Base-by-base conservation (phyloP, 768 basidiomycete species). In the Boletus eberwhitei region DNA sequence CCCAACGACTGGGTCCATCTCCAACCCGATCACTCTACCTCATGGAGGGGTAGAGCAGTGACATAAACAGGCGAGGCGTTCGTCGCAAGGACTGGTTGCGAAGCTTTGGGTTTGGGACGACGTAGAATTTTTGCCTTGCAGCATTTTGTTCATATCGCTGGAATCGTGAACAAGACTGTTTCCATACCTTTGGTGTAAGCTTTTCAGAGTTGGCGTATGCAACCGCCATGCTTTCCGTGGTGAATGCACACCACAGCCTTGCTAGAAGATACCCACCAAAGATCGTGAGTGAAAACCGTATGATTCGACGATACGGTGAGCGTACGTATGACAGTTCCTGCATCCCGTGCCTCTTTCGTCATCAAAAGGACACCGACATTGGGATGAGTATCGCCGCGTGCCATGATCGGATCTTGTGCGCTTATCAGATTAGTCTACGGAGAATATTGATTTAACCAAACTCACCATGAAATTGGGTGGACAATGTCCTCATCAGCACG, bases 221-320 rank as follows among this genome's bases (percentile, higher is more conserved):
- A 50, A 92, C 75, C 0, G 90, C 87, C 88, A 93, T 90, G 66
- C 86, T 88, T 19, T 82, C 75, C 24, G 90, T 86, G 8, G 90
- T 92, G 71, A 92, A 93, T 38, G 83, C 88, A 64, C 90, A 91
- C 87, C 88, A 92, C 36, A 91, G 70, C 34, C 87, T 82, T 31
- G 79, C 89, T 88, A 42, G 26, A 43, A 42, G 26, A 43, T 9
- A 34, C 45, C 32, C 6, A 26, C 39, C 11, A 56, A 31, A 44
- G 19, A 38, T 44, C 16, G 2, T 46, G 42, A 45, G 52, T 13
- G 26, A 42, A 54, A 47, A 48, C 26, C 29, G 12, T 32, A 43
- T 3, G 21, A 34, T 35, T 31, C 14, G 14, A 29, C 7, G 16
- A 22, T 21, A n/a, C n/a, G 16, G 24, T 12, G 34, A 11, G 36